phyloP scores from a whole-genome alignment of 108 stramenopile genomes.

The Skeletonema potamos region DNA sequence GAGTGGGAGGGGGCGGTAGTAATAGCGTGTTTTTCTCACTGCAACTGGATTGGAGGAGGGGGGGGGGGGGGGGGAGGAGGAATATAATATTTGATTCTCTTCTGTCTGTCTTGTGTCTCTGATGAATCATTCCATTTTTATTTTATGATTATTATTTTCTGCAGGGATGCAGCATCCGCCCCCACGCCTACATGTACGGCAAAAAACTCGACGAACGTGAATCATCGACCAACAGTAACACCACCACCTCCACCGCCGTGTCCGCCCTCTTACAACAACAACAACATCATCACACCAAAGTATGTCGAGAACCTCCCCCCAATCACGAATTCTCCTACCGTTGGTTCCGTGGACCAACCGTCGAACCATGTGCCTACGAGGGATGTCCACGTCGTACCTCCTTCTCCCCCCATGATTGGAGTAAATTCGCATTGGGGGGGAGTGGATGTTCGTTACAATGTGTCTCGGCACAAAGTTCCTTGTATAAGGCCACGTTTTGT shows the following conservation, averaged over 20 bases:
- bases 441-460: slow-evolving; percentile 81
- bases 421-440: slow-evolving; percentile 79
- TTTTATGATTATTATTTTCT: too few species aligned
- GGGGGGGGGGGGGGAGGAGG: too few species aligned
- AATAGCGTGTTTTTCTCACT: too few species aligned
- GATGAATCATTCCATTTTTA: too few species aligned
- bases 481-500: slow-evolving; percentile 85
- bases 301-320: slow-evolving; percentile 81
- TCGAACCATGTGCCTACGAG: slow-evolving; percentile 78
- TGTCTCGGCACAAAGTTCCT: slow-evolving; percentile 75
- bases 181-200: slow-evolving; percentile 92
- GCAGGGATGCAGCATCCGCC: slow-evolving; percentile 76
- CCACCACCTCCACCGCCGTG: too few species aligned
- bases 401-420: slow-evolving; percentile 90
- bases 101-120: too few species aligned
- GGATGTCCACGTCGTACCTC: slow-evolving; percentile 83
- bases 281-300: slow-evolving; percentile 62
- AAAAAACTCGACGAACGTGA: slow-evolving; percentile 88
- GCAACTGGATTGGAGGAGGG: too few species aligned
- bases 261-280: slow-evolving; percentile 28
- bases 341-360: slow-evolving; percentile 82
- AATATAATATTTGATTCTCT: too few species aligned
- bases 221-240: slow-evolving; percentile 36
- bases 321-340: slow-evolving; percentile 83
- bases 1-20: too few species aligned